phyloP scores from a whole-genome alignment of 805 yeast species.

The Zygoascus ofunaensis region DNA sequence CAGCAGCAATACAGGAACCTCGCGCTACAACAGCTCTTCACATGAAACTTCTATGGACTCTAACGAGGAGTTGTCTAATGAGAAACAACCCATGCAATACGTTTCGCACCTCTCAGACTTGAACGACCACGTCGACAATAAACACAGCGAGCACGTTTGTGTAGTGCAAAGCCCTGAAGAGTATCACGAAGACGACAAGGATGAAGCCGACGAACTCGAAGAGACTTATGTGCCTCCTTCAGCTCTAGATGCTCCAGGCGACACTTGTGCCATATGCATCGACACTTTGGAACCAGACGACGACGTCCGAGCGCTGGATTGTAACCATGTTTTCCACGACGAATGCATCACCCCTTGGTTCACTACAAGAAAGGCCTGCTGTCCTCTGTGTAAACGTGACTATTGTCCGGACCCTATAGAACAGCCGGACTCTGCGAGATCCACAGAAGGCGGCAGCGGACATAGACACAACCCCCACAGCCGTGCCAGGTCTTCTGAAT shows the following conservation, averaged over 20 bases:
- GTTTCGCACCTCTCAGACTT: not conserved
- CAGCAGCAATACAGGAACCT: not conserved
- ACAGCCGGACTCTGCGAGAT: too few species aligned
- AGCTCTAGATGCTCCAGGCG: slow-evolving; percentile 24
- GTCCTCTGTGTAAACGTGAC: slow-evolving; percentile 76
- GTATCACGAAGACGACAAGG: slow-evolving; percentile 2
- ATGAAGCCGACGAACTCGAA: slow-evolving; percentile 1
- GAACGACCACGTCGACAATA: not conserved
- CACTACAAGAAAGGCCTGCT: slow-evolving; percentile 61
- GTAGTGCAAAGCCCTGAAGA: not conserved
- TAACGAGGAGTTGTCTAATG: not conserved
- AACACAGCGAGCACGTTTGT: slow-evolving; percentile 4
- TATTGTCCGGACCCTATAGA: slow-evolving; percentile 34
- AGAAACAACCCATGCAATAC: not conserved
- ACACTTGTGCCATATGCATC: slow-evolving; percentile 70
- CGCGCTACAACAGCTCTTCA: not conserved
- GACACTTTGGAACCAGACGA: slow-evolving; percentile 57
- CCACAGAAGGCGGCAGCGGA: too few species aligned
- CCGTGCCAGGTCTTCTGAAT: too few species aligned
- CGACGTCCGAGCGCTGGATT: slow-evolving; percentile 59
- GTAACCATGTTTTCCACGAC: slow-evolving; percentile 78
- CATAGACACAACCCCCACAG: too few species aligned
- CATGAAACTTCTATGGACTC: not conserved
- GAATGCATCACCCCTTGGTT: slow-evolving; percentile 80
- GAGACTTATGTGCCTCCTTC: slow-evolving; percentile 8